These are phyloP conservation scores for Silene latifolia DNA, from an alignment of 148 eudicot species.

Conservation along the genomic window DNA sequence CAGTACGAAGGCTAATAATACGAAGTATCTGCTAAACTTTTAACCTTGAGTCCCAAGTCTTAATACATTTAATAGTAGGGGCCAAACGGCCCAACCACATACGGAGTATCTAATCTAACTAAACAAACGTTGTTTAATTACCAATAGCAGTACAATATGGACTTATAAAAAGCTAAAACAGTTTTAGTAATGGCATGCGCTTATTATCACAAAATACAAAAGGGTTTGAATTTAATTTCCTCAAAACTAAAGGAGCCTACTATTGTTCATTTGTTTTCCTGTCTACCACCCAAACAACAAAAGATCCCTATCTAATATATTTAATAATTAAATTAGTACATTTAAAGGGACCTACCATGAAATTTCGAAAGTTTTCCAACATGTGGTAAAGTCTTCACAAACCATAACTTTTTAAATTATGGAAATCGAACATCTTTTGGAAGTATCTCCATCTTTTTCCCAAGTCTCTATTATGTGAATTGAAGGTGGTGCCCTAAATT, in stretches of 20 bases:
- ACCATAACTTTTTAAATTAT: neutral
- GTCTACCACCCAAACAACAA: neutral
- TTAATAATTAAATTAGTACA: neutral
- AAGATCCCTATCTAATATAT: neutral
- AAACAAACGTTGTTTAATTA: neutral
- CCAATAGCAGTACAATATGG: neutral
- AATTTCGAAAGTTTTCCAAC: neutral
- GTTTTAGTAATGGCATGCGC: constrained; percentile 6
- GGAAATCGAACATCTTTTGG: neutral
- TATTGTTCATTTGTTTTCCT: constrained; percentile 6
- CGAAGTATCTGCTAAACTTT: no score
- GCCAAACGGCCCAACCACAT: neutral
- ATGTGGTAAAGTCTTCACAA: neutral
- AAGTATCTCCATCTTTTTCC: neutral
- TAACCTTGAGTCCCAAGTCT: no score
- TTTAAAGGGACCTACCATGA: neutral
- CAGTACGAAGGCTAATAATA: no score
- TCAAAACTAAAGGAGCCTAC: neutral
- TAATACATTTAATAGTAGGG: neutral
- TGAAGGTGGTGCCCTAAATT: neutral
- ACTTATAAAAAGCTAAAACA: neutral
- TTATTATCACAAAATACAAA: neutral
- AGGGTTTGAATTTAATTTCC: neutral
- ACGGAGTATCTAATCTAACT: no score
- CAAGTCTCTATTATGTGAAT: neutral